phyloP scores from a whole-genome alignment of 352 stramenopile species.

The Globisporangium takayamanum region DNA sequence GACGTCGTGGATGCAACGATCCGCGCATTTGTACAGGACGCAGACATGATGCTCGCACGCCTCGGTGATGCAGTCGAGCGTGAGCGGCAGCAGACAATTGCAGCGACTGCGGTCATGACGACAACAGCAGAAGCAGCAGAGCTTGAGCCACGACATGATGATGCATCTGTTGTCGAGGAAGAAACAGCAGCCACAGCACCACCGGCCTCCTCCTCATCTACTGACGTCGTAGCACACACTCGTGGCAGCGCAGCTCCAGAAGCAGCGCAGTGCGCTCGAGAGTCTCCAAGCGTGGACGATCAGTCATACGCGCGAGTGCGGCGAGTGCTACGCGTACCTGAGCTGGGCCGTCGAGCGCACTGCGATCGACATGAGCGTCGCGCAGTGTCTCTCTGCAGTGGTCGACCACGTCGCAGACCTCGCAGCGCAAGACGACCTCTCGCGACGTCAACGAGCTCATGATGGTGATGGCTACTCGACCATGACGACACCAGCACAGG shows the following conservation, averaged over 20 bases:
- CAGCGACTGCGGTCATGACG: neutral
- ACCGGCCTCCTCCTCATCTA: too few relatives aligned
- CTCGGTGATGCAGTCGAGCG: conserved; percentile 9
- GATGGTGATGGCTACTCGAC: too few relatives aligned
- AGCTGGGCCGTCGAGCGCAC: conserved; percentile 32
- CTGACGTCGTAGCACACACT: too few relatives aligned
- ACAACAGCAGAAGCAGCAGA: neutral
- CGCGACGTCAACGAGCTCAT: conserved; percentile 7
- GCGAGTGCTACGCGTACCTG: conserved; percentile 48
- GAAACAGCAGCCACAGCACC: too few relatives aligned
- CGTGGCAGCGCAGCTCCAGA: neutral
- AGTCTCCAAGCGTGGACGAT: conserved; percentile 34
- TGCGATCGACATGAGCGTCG: conserved; percentile 22
- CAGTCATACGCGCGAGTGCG: conserved; percentile 41
- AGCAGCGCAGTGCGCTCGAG: conserved; percentile 14
- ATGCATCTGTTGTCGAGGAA: neutral
- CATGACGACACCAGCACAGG: neutral
- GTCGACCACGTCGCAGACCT: conserved; percentile 28
- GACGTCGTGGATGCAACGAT: conserved; percentile 22
- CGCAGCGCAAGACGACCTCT: conserved; percentile 13
- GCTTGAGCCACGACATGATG: neutral
- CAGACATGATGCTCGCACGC: conserved; percentile 22
- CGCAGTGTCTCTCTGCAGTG: conserved; percentile 17
- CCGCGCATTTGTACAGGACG: conserved; percentile 23
- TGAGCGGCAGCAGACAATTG: neutral